phyloP scores from a whole-genome alignment of 2,329 filamentous ascomycete species.

The Hymenoscyphus fraxineus region DNA sequence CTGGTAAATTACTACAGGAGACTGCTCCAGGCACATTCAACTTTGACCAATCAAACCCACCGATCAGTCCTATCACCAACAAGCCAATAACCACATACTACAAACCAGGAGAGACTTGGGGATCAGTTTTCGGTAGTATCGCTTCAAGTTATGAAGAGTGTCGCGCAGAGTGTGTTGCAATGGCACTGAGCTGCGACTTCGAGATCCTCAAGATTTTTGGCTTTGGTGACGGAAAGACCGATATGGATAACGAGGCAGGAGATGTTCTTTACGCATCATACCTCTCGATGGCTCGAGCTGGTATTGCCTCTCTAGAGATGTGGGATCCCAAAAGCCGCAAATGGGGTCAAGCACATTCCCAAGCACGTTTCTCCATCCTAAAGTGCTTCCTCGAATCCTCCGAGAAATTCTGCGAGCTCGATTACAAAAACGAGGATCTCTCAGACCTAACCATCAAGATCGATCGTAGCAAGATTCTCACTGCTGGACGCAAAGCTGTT shows the following conservation, averaged over 20 bases:
- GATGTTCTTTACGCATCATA: slow-evolving; percentile 87
- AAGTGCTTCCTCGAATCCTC: slow-evolving; percentile 80
- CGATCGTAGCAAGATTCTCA: slow-evolving; percentile 82
- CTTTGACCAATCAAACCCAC: slow-evolving; percentile 79
- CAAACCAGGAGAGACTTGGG: slow-evolving; percentile 93
- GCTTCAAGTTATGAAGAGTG: slow-evolving; percentile 93
- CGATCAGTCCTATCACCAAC: slow-evolving; percentile 72
- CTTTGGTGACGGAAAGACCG: slow-evolving; percentile 70
- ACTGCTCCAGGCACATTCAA: slow-evolving; percentile 79
- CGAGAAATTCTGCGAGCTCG: slow-evolving; percentile 80
- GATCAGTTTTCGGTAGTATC: slow-evolving; percentile 82
- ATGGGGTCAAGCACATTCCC: slow-evolving; percentile 91
- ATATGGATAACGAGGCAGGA: slow-evolving; percentile 74
- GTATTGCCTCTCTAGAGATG: slow-evolving; percentile 82
- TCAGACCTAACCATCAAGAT: slow-evolving; percentile 78
- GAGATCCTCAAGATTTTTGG: slow-evolving; percentile 86
- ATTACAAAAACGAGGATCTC: slow-evolving; percentile 64
- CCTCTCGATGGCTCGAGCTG: slow-evolving; percentile 90
- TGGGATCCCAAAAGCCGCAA: slow-evolving; percentile 90
- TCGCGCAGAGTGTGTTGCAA: slow-evolving; percentile 88
- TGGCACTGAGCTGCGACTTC: slow-evolving; percentile 87
- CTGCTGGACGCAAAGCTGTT: slow-evolving; percentile 74
- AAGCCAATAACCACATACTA: slow-evolving; percentile 84
- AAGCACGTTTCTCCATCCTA: slow-evolving; percentile 85
- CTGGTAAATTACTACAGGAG: slow-evolving; percentile 90